These are phyloP conservation scores for Krasilnikovozyma curviuscula DNA, from an alignment of 768 basidiomycete genomes.

Conservation along the genomic window DNA sequence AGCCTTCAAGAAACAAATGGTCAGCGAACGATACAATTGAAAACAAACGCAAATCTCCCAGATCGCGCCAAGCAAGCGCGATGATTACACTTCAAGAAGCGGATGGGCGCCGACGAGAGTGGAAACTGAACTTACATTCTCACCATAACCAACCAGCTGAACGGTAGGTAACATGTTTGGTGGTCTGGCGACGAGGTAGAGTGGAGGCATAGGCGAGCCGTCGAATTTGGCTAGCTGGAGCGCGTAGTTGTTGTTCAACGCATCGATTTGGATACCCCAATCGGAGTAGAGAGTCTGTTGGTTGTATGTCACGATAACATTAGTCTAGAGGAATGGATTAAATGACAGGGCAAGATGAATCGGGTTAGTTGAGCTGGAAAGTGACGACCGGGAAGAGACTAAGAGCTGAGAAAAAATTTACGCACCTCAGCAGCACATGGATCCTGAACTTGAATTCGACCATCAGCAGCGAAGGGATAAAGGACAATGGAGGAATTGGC, in stretches of 20 bases:
- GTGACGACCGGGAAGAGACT: too few species aligned
- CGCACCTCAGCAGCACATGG: conserved; percentile 74
- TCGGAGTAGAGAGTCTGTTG: conserved; percentile 26
- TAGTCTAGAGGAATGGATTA: too few species aligned
- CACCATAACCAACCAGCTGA: conserved; percentile 31
- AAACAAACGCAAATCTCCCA: too few species aligned
- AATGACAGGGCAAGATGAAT: too few species aligned
- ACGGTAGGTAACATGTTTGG: conserved; percentile 76
- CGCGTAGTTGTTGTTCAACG: conserved; percentile 30
- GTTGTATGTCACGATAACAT: conserved; percentile 72
- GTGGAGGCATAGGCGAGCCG: conserved; percentile 45
- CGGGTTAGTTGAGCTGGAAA: too few species aligned
- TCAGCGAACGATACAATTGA: too few species aligned
- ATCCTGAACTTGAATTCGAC: conserved; percentile 85
- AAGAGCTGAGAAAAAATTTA: too few species aligned
- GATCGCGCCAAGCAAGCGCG: too few species aligned
- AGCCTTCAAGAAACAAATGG: too few species aligned
- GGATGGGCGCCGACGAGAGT: too few species aligned
- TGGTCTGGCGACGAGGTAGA: conserved; percentile 33
- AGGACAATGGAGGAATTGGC: conserved; percentile 63
- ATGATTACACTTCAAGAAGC: too few species aligned
- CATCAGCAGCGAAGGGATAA: conserved; percentile 52
- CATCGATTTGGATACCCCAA: conserved; percentile 61
- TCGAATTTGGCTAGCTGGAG: conserved; percentile 63
- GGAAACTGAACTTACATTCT: too few species aligned